Evolutionary conservation across 768 basidiomycete species (phyloP), one percentile per base, ranked within the genome.

Genomic region (Butyriboletus loyo): DNA sequence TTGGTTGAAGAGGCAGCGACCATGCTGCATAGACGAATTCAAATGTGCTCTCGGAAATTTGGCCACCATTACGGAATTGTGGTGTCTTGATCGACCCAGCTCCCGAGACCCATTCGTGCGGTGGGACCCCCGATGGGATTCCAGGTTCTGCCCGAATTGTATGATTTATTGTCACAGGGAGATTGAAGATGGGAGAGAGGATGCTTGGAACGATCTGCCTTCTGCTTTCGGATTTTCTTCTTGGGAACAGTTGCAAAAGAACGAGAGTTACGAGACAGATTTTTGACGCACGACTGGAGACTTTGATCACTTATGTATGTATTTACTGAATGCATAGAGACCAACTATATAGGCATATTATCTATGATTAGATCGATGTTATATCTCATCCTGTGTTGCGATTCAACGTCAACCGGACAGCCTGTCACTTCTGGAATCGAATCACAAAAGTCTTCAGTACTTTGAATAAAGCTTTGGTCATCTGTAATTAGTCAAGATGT

Each of bases 111-210:
- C 62, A 1, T 64, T 64, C 43, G 15, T 65, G n/a, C 53, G 59
- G 11, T 64, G 62, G 62, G 52, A 61, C 27, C 50, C 56, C 14
- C 48, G 42, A 17, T 64, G 62, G 62, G 62, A 64, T 43, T 15
- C 48, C 2, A 44, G 62, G 35, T 65, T 64, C 17, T 64, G 62
- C 35, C 24, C 49, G 15, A 50, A 46, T 8, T 64, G 62, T 27
- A 54, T 45, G 54, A 22, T 64, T 27, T 58, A 61, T 45, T 65
- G 59, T 51, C 62, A 65, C 1, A 50, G 62, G 43, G 59, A 65
- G 46, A 65, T 65, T 10, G 62, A 64, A 34, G 62, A 64, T 25
- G 62, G 59, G 21, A 57, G 62, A 41, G 63, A 65, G 35, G 63
- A 64, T 13, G 62, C 59, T 35, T 64, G 62, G 62, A 30, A 41